Conservation (phyloP, 2,329 filamentous ascomycete species). For the Phyllosticta ampelicida region DNA sequence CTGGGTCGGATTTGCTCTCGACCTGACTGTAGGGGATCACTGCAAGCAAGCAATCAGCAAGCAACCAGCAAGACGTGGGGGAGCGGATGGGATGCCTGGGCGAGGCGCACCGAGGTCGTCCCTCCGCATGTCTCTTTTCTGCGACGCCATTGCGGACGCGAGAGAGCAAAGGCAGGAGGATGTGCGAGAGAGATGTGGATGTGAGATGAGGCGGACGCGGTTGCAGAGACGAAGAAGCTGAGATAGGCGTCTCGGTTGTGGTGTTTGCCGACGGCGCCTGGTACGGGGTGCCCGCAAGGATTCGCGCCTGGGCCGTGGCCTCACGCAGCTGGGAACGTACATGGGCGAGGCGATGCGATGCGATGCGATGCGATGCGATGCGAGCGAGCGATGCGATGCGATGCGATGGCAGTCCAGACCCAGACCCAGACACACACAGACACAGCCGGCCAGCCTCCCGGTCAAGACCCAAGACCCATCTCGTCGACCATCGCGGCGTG, state of each 20-base stretch:
- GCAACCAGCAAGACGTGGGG: not conserved
- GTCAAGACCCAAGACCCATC: no score
- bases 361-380: not conserved
- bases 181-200: no score
- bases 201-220: constrained; percentile 3
- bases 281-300: not conserved
- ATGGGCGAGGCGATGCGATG: not conserved
- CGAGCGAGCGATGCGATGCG: not conserved
- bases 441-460: no score
- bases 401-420: not conserved
- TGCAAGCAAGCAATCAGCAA: constrained; percentile 27
- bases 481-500: no score
- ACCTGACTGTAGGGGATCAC: constrained; percentile 85
- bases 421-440: not conserved
- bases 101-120: constrained; percentile 61
- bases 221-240: not conserved
- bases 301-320: not conserved
- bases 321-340: no score
- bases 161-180: no score
- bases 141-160: constrained; percentile 49
- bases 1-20: constrained; percentile 49
- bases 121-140: constrained; percentile 65
- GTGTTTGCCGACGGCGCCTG: not conserved
- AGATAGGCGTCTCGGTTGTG: not conserved
- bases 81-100: constrained; percentile 6